A percentile compares a stretch with the other conserved stretches of the same genome.
Conservation (phyloP, 352 stramenopile species). For the Phytopythium sindhum region DNA sequence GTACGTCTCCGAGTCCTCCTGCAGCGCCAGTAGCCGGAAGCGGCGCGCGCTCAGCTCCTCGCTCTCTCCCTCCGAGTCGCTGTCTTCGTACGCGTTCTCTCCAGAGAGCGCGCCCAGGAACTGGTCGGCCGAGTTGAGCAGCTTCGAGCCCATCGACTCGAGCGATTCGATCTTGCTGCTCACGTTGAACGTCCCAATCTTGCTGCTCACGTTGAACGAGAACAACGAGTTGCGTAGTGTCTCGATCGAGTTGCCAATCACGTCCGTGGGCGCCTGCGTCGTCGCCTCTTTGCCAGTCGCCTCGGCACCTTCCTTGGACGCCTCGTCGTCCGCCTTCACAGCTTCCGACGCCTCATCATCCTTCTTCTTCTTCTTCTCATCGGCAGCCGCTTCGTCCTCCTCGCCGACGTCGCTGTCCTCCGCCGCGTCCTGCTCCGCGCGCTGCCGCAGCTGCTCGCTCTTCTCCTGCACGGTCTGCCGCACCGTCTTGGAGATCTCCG, state of each 20-base stretch:
- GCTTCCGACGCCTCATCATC: conserved; percentile 6
- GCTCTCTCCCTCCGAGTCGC: conserved; percentile 27
- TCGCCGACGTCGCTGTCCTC: conserved; percentile 12
- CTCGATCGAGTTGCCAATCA: conserved; percentile 7
- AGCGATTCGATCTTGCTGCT: conserved; percentile 24
- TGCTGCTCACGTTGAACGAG: conserved; percentile 41
- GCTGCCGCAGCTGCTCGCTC: conserved; percentile 38
- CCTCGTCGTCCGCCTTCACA: conserved; percentile 9
- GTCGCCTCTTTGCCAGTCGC: background rate
- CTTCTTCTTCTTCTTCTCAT: conserved; percentile 4
- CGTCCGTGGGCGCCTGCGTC: background rate
- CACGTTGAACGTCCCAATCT: conserved; percentile 13
- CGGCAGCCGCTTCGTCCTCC: conserved; percentile 10
- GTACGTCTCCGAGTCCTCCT: conserved; percentile 68
- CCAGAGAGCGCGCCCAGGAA: conserved; percentile 49
- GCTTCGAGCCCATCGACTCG: conserved; percentile 59
- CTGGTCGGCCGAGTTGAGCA: conserved; percentile 67
- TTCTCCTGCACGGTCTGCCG: conserved; percentile 51
- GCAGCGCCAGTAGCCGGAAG: conserved; percentile 55
- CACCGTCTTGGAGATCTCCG: conserved; percentile 52
- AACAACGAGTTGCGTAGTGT: conserved; percentile 45
- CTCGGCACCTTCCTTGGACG: conserved; percentile 7
- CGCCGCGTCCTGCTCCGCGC: conserved; percentile 23
- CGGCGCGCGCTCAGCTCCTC: conserved; percentile 39
- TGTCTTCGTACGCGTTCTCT: conserved; percentile 21